Evolutionary conservation across 192 early-diverging fungal genomes (phyloP), one percentile per base, ranked within the genome.

Genomic region (Geosiphon pyriformis): DNA sequence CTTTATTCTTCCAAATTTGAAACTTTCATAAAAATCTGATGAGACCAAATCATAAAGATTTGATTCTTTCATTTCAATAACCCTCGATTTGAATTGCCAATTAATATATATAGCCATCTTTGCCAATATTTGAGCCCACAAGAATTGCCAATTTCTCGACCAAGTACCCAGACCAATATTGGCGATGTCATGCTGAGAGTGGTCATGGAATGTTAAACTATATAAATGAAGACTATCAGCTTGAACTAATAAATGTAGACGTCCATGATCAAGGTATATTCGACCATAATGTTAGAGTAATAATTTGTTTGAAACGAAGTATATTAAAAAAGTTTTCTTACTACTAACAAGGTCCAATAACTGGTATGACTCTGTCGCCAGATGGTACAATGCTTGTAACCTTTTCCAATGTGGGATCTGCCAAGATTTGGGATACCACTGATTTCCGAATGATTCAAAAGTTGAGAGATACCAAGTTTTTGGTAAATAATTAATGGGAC

Each of bases 341-440:
- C 69, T 50, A 1, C 72, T 49, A 34, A 32, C 1, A 3, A 79
- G 88, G 77, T 12, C 77, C 91, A 10, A 86, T 96, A 51, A 92
- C 88, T 12, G 86, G 93, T 4, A 93, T 96, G 83, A 74, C 81
- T 11, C 77, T 94, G 1, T 95, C 93, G 0, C 80, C 85, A 0
- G 93, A 96, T 68, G 93, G 93, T 26, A 72, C 83, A 10, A 82
- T 96, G 82, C 72, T 96, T 22, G 94, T 84, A 1, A 92, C 92
- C 11, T 93, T 95, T 76, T 91, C 87, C 68, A 93, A 86, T 70
- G 69, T 85, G 17, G 94, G 92, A 15, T 72, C 79, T 32, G 81
- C 83, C 12, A 84, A 84, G 33, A 74, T 96, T 46, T 96, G 93
- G 92, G 90, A 93, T 75, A 74, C 86, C 3, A 85, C 85, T 25